These are phyloP conservation scores for Candida caryicola DNA, from an alignment of 805 yeast species.

Conservation along the genomic window DNA sequence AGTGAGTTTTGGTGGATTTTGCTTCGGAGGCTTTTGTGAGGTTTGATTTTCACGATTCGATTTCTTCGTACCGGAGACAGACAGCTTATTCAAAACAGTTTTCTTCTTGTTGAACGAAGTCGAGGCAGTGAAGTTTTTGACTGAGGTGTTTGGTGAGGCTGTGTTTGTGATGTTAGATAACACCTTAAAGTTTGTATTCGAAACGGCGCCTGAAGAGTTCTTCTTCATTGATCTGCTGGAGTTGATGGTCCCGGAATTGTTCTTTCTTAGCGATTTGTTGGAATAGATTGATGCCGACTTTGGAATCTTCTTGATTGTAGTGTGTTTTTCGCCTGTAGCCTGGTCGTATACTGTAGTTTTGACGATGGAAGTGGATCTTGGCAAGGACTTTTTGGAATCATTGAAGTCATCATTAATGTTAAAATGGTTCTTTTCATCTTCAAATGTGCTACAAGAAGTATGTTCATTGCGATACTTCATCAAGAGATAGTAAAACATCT, in stretches of 20 bases:
- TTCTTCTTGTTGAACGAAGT: constrained; percentile 37
- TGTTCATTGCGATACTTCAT: constrained; percentile 75
- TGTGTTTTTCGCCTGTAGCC: constrained; percentile 21
- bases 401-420: constrained; percentile 25
- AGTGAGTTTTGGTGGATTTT: constrained; percentile 17
- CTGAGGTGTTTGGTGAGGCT: constrained; percentile 16
- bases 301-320: constrained; percentile 21
- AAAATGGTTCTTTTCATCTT: constrained; percentile 12
- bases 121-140: constrained; percentile 34
- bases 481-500: constrained; percentile 74
- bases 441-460: constrained; percentile 13
- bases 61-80: constrained; percentile 1
- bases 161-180: constrained; percentile 35
- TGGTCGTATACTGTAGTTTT: constrained; percentile 39
- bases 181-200: constrained; percentile 16
- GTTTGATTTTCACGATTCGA: constrained; percentile 17
- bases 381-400: constrained; percentile 27
- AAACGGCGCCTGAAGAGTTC: background rate
- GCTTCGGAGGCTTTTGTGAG: constrained; percentile 14
- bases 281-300: constrained; percentile 22
- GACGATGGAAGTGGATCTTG: constrained; percentile 39
- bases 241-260: constrained; percentile 3
- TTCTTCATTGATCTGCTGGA: constrained; percentile 19
- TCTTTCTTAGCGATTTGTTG: constrained; percentile 18
- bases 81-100: constrained; percentile 23